Conservation (phyloP, 345 rosid genomes). For the Eucalyptus erythrocorys region DNA sequence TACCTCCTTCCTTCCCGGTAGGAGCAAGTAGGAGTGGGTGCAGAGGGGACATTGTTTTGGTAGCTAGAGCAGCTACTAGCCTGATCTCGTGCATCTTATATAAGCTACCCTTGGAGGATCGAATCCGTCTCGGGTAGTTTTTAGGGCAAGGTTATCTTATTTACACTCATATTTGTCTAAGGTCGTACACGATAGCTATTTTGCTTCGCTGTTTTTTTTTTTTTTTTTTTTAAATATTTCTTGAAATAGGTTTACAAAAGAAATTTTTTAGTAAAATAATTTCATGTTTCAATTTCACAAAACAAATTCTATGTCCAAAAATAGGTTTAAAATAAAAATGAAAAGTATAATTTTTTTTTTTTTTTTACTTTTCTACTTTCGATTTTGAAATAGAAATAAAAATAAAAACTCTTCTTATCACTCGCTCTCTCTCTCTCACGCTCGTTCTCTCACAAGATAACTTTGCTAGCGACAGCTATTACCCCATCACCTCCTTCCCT, state of each 20-base stretch:
- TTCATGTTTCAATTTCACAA: too few species aligned
- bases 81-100: neutral
- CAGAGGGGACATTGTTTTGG: neutral
- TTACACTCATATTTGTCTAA: too few species aligned
- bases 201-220: rapidly evolving
- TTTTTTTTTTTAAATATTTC: rapidly evolving
- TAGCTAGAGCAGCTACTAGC: neutral
- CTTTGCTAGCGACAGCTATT: rapidly evolving
- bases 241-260: rapidly evolving
- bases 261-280: rapidly evolving
- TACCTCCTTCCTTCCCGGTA: neutral
- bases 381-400: rapidly evolving
- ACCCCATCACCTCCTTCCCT: too few species aligned
- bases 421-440: rapidly evolving
- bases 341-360: rapidly evolving
- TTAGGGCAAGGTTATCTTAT: neutral
- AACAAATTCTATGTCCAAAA: rapidly evolving
- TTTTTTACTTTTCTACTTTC: too few species aligned
- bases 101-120: rapidly evolving
- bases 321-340: too few species aligned
- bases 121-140: rapidly evolving
- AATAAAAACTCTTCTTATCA: rapidly evolving
- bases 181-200: too few species aligned
- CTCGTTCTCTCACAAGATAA: rapidly evolving
- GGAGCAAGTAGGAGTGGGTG: neutral